Base-by-base conservation (phyloP, 2,329 filamentous ascomycete genomes). In the Monosporascus ibericus region DNA sequence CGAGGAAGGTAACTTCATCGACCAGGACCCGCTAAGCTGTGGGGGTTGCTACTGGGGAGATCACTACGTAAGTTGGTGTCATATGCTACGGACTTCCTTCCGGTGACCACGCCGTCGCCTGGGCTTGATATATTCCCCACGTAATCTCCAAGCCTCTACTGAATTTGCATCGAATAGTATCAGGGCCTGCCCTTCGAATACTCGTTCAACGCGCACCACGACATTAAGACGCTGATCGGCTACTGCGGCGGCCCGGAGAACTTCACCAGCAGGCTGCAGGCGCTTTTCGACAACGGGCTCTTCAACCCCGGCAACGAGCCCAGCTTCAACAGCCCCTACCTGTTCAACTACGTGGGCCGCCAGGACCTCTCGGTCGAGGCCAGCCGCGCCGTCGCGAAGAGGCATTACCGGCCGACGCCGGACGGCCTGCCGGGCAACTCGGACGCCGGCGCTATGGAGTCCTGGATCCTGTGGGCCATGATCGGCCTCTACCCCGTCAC, bases 371-470 rank as follows among this genome's bases (percentile, higher is more conserved):
- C 77, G 3, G 84, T 88, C 18, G 64, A 76, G 52, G 76, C 78
- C 55, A 81, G 79, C 44, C 79, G 86, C 48, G 71, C 70, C 50
- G 73, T 85, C 46, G 84, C 84, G 30, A 80, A 82, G 57, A 68
- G 71, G 15, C 82, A 80, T 68, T 88, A 87, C 68, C 73, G 71
- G 48, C 72, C 78, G 1, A 77, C 77, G 0, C 71, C 73, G 0
- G 63, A 61, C 7, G 86, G 86, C 0, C 72, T 89, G 0, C 86
- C 86, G 0, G 86, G 86, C 0, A 88, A 89, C 66, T 83, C 79
- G 44, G 86, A 89, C 64, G 84, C 84, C 2, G 86, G 86, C 6
- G 83, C 86, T 15, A 88, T 89, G 85, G 84, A 89, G 63, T 82
- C 79, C 7, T 87, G 84, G 80, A 67, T 86, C 3, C 68, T 87